phyloP scores from a whole-genome alignment of 257 asterid species.

The Echium plantagineum region DNA sequence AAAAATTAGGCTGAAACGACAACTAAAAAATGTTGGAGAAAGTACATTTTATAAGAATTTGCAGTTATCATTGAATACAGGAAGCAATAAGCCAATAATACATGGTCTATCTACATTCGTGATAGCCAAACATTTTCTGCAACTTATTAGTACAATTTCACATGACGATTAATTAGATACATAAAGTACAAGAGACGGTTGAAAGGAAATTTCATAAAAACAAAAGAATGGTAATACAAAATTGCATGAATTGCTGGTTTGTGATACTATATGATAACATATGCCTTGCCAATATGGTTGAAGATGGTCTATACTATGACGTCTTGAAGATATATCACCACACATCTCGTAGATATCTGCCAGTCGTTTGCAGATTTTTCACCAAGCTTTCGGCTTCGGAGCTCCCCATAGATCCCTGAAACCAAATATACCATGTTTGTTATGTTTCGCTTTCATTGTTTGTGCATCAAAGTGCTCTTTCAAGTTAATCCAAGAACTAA shows the following conservation, averaged over 20 bases:
- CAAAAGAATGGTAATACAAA: background rate
- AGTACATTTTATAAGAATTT: no score
- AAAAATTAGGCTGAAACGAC: no score
- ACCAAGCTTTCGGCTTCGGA: slow-evolving; percentile 66
- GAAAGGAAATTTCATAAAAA: background rate
- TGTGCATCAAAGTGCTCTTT: background rate
- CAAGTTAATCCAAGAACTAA: background rate
- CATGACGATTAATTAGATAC: background rate
- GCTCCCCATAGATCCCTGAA: slow-evolving; percentile 70
- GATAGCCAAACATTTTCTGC: background rate
- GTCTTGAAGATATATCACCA: slow-evolving; percentile 33
- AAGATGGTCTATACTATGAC: slow-evolving; percentile 3
- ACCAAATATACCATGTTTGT: background rate
- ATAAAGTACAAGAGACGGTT: background rate
- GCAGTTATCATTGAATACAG: no score
- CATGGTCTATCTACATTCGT: no score
- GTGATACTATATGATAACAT: background rate
- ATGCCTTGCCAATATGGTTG: background rate
- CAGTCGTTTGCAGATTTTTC: slow-evolving; percentile 66
- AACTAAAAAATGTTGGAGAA: no score
- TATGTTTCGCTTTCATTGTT: background rate
- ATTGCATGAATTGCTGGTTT: background rate
- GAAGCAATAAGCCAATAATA: no score
- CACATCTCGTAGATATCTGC: slow-evolving; percentile 79
- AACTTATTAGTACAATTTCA: no score